Evolutionary conservation across 2,329 filamentous ascomycete genomes (phyloP), one percentile per base, ranked within the genome.

Genomic region (Zelopaecilomyces penicillatus): DNA sequence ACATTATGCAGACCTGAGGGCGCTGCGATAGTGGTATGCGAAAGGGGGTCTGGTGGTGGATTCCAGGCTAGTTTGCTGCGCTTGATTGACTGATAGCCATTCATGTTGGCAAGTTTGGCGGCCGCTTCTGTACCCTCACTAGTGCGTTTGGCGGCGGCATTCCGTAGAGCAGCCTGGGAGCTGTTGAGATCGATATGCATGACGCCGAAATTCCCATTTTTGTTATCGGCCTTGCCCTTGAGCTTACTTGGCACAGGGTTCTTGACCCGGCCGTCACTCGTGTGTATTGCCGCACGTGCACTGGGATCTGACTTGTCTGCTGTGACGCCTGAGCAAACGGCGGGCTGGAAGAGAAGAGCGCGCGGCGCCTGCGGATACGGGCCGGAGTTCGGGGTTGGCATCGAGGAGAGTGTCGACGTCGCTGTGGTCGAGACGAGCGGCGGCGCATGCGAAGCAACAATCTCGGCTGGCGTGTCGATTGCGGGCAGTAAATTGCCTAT

Each of bases 241-340:
- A 82, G 65, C 57, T 80, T 82, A 59, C 72, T 78, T 4, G 80
- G 78, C 2, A 82, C 71, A 2, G 78, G 75, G 49, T 80, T 80
- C 45, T 74, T 61, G 40, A 64, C 56, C 30, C 62, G 60, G 31
- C 60, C 62, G 49, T 66, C 62, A 28, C 53, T 49, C 10, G 46
- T 48, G 28, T 48, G 43, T 9, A 44, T 48, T 28, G 46, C 42
- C 19, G 39, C 46, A 30, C 42, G 38, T 11, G 44, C 46, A 26
- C 41, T 43, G 42, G 10, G 32, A 12, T 48, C 46, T 28, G 30
- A 19, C 19, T 19, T 19, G 19, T 19, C 19, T 19, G 19, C 19
- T 19, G 19, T 19, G 19, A 19, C 19, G 19, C 19, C 19, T 19
- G 19, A 19, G 19, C 19, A 19, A 19, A 19, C 19, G 19, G 19